Evolutionary conservation across 805 yeast genomes (phyloP), one percentile per base, ranked within the genome.

Genomic region (Jamesozyma spencerorum): DNA sequence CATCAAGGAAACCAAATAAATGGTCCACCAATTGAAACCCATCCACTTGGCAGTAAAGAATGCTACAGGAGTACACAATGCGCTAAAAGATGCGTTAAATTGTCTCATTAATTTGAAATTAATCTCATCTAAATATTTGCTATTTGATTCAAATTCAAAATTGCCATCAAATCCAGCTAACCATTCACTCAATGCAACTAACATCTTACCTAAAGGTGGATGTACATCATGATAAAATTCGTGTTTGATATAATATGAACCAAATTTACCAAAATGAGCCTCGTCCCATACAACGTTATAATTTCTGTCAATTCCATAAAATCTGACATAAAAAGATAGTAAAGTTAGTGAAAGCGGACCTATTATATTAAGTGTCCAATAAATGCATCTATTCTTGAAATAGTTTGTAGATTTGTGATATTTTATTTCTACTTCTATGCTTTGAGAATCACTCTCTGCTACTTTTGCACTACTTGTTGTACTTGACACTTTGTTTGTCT

Each of bases 251-350:
- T 90, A 90, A 60, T 85, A 81, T 11, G 95, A 81, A 26, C 97
- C 97, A 60, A 90, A 90, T 61, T 90, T 92, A 38, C 97, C 98
- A 62, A 90, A 90, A 67, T 88, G 96, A 31, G 96, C 97, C 60
- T 87, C 97, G 65, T 87, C 97, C 97, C 97, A 88, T 36, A 92
- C 92, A 24, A 92, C 97, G 41, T 73, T 70, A 42, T 74, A 69
- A 46, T 85, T 83, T 42, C 72, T 68, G 40, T 84, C 82, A 50
- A 90, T 81, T 46, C 72, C 69, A 65, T 84, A 79, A 61, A 87
- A 75, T 51, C 97, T 75, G 32, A 85, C 72, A 46, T 71, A 72
- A 52, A 88, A 82, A 8, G 92, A 79, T 15, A 81, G 47, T 2
- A 72, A 43, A 1, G 96, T 87, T 55, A 88, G 71, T 18, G 78